Base-by-base conservation (phyloP, 352 stramenopile species). In the Pythium chondricola region DNA sequence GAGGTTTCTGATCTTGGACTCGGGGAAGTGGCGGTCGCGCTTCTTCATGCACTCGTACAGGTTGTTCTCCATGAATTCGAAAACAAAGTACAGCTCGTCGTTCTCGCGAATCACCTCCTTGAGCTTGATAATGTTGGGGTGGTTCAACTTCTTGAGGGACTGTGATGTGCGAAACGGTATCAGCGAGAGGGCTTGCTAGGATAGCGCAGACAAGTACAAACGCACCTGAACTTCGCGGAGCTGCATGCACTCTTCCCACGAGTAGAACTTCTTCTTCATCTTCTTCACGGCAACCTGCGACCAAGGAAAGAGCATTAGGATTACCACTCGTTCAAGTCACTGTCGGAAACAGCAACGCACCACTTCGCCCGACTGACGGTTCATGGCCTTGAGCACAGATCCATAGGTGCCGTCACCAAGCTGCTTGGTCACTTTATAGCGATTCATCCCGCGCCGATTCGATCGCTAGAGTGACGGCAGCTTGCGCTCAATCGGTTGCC, bases 11-110 rank as follows among this genome's bases (percentile, higher is more conserved):
- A 99, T 97, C 60, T 97, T 96, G 49, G 85, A 86, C 61, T 98
- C 93, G 47, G 83, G 85, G 39, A 95, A 95, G 48, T 89, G 77
- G 40, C 76, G 74, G 51, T 96, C 72, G 32, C 89, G 62, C 36
- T 96, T 88, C 68, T 97, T 96, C 74, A 98, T 98, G n/a, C 83
- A 86, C 54, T 98, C 89, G 73, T 98, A 98, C 35, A 99, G 65
- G 53, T 97, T 98, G 56, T 85, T 86, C 63, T 98, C 92, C 96
- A 99, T 99, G 73, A 96, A 98, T 73, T 99, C 96, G 61, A 99
- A 99, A 1, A 99, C 95, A 64, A 99, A 99, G 61, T 91, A 98
- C 6, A 99, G 74, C 69, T 95, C 83, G 67, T 97, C 85, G 52
- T 97, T 97, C 65, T 99, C 96, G 17, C 93, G 80, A 40, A 99